Evolutionary conservation across 371 early-diverging fungal species (phyloP).

Genomic region (Blastocladiella emersonii): DNA sequence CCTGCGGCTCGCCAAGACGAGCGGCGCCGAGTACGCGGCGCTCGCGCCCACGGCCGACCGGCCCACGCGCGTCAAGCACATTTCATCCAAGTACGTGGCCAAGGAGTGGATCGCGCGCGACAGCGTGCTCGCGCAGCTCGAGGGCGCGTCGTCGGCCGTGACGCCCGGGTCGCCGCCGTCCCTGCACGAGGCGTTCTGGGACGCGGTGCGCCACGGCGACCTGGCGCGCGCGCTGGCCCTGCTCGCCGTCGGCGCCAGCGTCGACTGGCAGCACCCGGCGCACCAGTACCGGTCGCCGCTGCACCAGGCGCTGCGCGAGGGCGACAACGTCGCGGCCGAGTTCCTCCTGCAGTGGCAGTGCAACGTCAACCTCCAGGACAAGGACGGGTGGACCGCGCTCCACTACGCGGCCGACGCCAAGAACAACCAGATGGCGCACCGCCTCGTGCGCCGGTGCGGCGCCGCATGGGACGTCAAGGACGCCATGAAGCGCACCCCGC

Average conservation of each 20-base stretch:
- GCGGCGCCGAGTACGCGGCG: neutral
- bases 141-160: neutral
- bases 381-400: constrained; percentile 52
- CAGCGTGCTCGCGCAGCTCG: neutral
- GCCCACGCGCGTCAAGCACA: constrained; percentile 49
- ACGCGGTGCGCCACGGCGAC: constrained; percentile 37
- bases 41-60: constrained; percentile 18
- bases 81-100: constrained; percentile 59
- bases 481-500: constrained; percentile 32
- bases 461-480: constrained; percentile 42
- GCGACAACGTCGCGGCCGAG: constrained; percentile 44
- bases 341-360: constrained; percentile 54
- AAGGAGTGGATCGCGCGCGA: constrained; percentile 33
- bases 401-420: constrained; percentile 61
- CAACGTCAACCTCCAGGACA: constrained; percentile 45
- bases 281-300: constrained; percentile 30
- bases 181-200: constrained; percentile 33
- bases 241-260: constrained; percentile 56
- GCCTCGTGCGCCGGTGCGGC: constrained; percentile 50
- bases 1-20: constrained; percentile 26
- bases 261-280: constrained; percentile 37
- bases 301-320: constrained; percentile 44
- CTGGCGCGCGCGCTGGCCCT: constrained; percentile 38
- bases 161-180: neutral
- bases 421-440: constrained; percentile 43